Evolutionary conservation across 2,329 filamentous ascomycete species (phyloP), one percentile per base, ranked within the genome.

Genomic region (Cercospora zeae-maydis): DNA sequence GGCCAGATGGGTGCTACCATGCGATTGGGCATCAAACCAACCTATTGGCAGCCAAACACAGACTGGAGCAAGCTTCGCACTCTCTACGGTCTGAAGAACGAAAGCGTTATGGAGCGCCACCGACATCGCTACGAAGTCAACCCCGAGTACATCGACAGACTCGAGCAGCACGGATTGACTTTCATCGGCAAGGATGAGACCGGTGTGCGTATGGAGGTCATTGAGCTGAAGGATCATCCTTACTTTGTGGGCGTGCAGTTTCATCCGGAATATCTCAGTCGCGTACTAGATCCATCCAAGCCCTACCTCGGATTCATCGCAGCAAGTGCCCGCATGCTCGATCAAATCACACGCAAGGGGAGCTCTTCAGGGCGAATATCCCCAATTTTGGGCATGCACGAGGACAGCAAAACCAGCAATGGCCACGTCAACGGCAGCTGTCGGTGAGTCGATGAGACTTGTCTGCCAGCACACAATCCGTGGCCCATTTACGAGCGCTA

Each of bases 41-140:
- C 89, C 0, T 78, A 87, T 67, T 96, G 96, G 83, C 89, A 95
- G 75, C 75, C 83, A 1, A 86, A 84, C 59, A 90, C 83, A 49
- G 88, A 93, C 71, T 95, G 90, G 90, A 90, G 86, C 62, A 88
- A 87, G 69, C 83, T 96, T 27, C 88, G 91, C 14, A 84, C 84
- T 7, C 79, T 96, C 9, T 96, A 96, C 75, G 88, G 88, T 3
- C 58, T 75, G 30, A 62, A 76, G 67, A 69, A 78, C 74, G 63
- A 73, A 60, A 74, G 75, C 59, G 80, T 83, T 55, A 74, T 78
- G 47, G 92, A 96, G 80, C 86, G 92, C 56, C 92, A 96, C 76
- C 86, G 92, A 64, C 92, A 96, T 78, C 86, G 92, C 37, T 96
- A 96, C 75, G 92, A 96, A 79, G 90, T 96, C 67, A 96, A 96